phyloP scores from a whole-genome alignment of 768 basidiomycete genomes.

The Macrolepiota fuliginosa region DNA sequence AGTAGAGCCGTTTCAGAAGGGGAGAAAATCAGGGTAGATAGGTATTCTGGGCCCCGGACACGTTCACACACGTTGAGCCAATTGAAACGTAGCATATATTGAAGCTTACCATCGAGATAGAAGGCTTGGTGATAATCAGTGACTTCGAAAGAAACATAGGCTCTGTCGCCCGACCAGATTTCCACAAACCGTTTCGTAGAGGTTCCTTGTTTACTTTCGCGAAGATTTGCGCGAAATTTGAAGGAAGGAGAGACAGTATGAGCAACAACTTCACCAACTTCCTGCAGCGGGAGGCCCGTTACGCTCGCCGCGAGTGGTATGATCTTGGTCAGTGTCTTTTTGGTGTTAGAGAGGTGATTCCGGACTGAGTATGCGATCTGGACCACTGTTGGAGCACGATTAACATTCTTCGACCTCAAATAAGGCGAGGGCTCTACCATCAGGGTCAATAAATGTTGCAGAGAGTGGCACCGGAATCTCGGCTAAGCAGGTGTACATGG shows the following conservation, averaged over 20 bases:
- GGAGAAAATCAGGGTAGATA: conserved; percentile 53
- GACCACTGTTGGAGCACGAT: conserved; percentile 26
- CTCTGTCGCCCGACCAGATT: conserved; percentile 46
- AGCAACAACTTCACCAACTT: conserved; percentile 37
- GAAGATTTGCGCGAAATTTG: conserved; percentile 26
- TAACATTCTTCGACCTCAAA: background rate
- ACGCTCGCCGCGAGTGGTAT: conserved; percentile 25
- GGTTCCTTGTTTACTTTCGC: conserved; percentile 30
- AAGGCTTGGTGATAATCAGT: conserved; percentile 57
- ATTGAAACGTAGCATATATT: background rate
- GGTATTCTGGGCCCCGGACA: conserved; percentile 36
- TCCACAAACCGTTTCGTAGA: conserved; percentile 53
- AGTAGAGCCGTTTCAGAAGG: conserved; percentile 49
- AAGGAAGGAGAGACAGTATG: conserved; percentile 39
- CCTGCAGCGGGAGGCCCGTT: conserved; percentile 27
- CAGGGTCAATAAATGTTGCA: conserved; percentile 22
- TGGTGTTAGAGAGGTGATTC: conserved; percentile 51
- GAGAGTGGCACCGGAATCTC: conserved; percentile 29
- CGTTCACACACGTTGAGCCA: background rate
- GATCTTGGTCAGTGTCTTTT: conserved; percentile 40
- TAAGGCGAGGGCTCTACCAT: conserved; percentile 9
- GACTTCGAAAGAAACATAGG: conserved; percentile 52
- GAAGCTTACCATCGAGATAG: conserved; percentile 54
- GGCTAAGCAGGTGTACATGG: conserved; percentile 26
- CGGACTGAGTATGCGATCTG: conserved; percentile 44